Conservation (phyloP, 1,284 basidiomycete species). For the Ustilago sp. region DNA sequence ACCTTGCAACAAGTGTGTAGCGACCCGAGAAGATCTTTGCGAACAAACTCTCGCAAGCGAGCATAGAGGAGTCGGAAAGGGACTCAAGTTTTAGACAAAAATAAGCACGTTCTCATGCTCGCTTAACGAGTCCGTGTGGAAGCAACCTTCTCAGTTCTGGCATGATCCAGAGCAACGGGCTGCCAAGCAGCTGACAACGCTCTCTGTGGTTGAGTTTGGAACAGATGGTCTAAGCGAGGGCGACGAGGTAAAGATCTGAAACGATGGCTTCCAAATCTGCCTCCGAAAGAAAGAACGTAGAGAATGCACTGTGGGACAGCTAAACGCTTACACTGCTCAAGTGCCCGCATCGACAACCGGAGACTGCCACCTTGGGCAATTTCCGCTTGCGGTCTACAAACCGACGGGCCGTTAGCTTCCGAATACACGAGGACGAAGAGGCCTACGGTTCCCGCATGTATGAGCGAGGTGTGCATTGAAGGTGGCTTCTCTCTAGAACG, state of each 20-base stretch:
- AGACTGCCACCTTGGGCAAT: not conserved
- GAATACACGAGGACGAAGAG: not conserved
- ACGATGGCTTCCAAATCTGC: not conserved
- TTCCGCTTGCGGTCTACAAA: not conserved
- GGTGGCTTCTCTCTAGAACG: not conserved
- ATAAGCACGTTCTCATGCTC: conserved; percentile 27
- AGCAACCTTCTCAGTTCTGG: not conserved
- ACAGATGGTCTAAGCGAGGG: conserved; percentile 1
- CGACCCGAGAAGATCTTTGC: conserved; percentile 3
- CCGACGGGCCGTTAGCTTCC: not conserved
- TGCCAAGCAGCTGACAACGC: not conserved
- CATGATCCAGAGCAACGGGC: not conserved
- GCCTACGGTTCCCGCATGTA: not conserved
- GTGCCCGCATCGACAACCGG: not conserved
- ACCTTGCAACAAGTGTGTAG: not conserved
- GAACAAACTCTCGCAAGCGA: not conserved
- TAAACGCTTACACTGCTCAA: not conserved
- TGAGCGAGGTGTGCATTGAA: not conserved
- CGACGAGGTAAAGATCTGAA: not conserved
- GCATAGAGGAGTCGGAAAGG: not conserved
- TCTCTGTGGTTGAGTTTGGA: not conserved
- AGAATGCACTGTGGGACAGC: conserved; percentile 4
- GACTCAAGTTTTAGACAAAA: conserved; percentile 6
- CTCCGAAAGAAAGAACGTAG: not conserved
- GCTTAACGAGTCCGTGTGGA: conserved; percentile 16